Evolutionary conservation across 495 filamentous ascomycete species (phyloP), one percentile per base, ranked within the genome.

Genomic region (Talaromyces stipitatus): DNA sequence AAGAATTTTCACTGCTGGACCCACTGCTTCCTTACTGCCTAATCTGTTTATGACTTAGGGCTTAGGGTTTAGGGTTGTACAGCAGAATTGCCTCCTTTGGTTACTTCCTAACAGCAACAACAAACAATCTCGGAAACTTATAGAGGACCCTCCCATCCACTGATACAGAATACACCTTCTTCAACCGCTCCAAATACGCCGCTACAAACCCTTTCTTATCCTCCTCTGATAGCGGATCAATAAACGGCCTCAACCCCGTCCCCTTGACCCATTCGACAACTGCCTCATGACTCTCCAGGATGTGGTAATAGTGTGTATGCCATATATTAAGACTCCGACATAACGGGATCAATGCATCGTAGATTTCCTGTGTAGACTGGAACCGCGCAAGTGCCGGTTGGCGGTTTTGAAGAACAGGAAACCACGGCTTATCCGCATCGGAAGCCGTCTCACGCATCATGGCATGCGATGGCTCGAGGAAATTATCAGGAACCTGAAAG

Each of bases 181-280:
- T 50, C 32, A 81, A 48, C 11, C 66, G 57, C 50, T 57, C 59
- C 64, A 76, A 56, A 62, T 81, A 81, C 23, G 62, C 66, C 6
- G 61, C 41, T 62, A 79, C 58, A 55, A 76, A 81, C 7, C 28
- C 66, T 29, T 68, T 64, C 56, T 61, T 68, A 45, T 76, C 70
- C 23, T 38, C 55, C 4, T 65, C 60, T 1, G 60, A 52, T 55
- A 80, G 61, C 8, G 69, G 67, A 60, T 78, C 68, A 53, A 83
- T 22, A 58, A 72, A 83, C 2, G 80, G 80, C 59, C 68, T 62
- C 58, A 84, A 60, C 9, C 79, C 81, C 4, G 77, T 82, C 6
- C 77, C 76, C 62, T 76, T 76, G 1, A 82, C 78, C 81, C 81
- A 84, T 61, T 81, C 78, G 18, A 83, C 73, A 47, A 84, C 73